Conservation (phyloP, 2,329 filamentous ascomycete species). For the Fusarium praegraminearum region DNA sequence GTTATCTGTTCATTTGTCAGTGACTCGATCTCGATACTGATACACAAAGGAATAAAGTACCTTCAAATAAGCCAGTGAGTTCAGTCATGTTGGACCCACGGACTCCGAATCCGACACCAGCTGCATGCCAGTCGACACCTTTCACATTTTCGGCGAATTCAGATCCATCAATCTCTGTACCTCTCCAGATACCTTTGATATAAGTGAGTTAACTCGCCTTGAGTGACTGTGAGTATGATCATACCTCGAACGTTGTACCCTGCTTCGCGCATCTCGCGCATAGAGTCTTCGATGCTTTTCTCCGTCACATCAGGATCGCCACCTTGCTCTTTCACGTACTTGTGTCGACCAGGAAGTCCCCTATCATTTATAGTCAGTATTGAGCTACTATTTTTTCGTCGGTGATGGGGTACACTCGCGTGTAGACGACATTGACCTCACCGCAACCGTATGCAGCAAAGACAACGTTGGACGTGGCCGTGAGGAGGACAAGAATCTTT, state of each 20-base stretch:
- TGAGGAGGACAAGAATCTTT: neutral
- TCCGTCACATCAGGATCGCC: neutral
- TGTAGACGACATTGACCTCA: neutral
- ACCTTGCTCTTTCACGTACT: slow-evolving; percentile 11
- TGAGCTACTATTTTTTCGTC: too few relatives aligned
- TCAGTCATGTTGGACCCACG: slow-evolving; percentile 7
- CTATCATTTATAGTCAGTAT: too few relatives aligned
- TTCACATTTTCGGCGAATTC: neutral
- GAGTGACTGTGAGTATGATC: rapidly evolving
- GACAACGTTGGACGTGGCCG: neutral
- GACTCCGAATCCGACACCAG: slow-evolving; percentile 4
- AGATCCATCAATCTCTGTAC: neutral
- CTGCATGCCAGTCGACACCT: slow-evolving; percentile 9
- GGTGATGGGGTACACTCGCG: neutral
- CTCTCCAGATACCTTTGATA: slow-evolving; percentile 9
- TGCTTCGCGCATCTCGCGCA: neutral
- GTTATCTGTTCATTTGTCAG: neutral
- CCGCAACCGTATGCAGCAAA: neutral
- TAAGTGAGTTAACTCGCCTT: rapidly evolving
- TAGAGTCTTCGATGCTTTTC: slow-evolving; percentile 2
- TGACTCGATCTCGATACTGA: rapidly evolving
- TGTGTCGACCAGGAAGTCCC: slow-evolving; percentile 9
- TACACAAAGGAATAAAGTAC: rapidly evolving
- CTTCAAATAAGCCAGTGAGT: neutral
- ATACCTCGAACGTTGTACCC: slow-evolving; percentile 1